Conservation (phyloP, 2,329 filamentous ascomycete genomes). For the Mycosphaerelloides madeirae region DNA sequence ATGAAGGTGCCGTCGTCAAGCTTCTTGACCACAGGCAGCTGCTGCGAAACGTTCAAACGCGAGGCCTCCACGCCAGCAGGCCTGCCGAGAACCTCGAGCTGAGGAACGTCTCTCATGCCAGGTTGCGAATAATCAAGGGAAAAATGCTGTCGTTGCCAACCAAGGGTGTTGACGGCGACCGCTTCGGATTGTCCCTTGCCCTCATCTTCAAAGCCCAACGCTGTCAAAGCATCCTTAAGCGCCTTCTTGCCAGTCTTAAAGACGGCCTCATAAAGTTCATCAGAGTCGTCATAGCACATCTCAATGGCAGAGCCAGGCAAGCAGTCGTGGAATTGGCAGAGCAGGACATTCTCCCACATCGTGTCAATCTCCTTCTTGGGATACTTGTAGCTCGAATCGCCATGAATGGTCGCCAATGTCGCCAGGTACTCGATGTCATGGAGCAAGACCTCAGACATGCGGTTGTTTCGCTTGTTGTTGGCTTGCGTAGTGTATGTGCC, state of each 20-base stretch:
- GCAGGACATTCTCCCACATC: slow-evolving; percentile 88
- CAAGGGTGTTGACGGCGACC: slow-evolving; percentile 75
- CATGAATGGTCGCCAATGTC: slow-evolving; percentile 73
- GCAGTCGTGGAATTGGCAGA: slow-evolving; percentile 98
- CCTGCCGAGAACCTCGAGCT: slow-evolving; percentile 13
- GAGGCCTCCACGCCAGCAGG: slow-evolving; percentile 1
- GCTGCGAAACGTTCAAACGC: background rate
- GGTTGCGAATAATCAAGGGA: slow-evolving; percentile 8
- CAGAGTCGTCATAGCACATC: slow-evolving; percentile 97
- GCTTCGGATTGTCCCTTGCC: slow-evolving; percentile 42
- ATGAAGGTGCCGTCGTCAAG: slow-evolving; percentile 55
- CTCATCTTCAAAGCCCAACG: slow-evolving; percentile 58
- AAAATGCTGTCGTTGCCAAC: slow-evolving; percentile 61
- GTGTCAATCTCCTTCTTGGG: slow-evolving; percentile 89
- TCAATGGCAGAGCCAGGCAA: slow-evolving; percentile 91
- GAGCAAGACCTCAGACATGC: slow-evolving; percentile 76
- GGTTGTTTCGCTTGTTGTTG: slow-evolving; percentile 94
- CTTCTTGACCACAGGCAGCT: slow-evolving; percentile 12
- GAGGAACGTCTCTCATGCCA: background rate
- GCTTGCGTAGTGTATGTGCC: slow-evolving; percentile 88
- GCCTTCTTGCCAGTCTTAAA: slow-evolving; percentile 72
- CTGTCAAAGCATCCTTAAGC: slow-evolving; percentile 62
- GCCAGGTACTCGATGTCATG: slow-evolving; percentile 84
- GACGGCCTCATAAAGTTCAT: slow-evolving; percentile 77
- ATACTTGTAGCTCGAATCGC: slow-evolving; percentile 68